Conservation (phyloP, 176 grass and related monocot genomes). For the Saccharum spontaneum region DNA sequence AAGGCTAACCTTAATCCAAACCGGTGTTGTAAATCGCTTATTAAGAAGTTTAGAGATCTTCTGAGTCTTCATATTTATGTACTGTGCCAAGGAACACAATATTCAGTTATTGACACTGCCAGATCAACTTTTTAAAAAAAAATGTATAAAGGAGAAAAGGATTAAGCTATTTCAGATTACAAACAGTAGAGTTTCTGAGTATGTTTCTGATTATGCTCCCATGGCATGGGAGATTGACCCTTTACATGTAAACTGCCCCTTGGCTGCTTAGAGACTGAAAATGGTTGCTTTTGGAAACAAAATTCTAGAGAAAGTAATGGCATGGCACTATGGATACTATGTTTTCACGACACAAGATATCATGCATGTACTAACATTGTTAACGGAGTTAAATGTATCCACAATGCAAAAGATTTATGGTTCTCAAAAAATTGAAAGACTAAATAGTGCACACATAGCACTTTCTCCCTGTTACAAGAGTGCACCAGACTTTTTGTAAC, state of each 20-base stretch:
- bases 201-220: conserved; percentile 16
- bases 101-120: conserved; percentile 5
- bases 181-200: background rate
- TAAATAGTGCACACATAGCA: background rate
- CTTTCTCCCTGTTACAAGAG: conserved; percentile 9
- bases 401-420: background rate
- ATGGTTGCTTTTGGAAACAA: conserved; percentile 19
- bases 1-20: conserved; percentile 86
- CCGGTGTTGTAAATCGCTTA: conserved; percentile 91
- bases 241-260: conserved; percentile 24
- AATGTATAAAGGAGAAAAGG: background rate
- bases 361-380: conserved; percentile 17
- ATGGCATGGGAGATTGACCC: conserved; percentile 10
- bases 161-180: background rate
- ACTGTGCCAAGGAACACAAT: conserved; percentile 58
- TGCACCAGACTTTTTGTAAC: background rate
- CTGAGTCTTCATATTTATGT: conserved; percentile 94
- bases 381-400: conserved; percentile 4
- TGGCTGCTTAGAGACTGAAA: conserved; percentile 5
- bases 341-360: conserved; percentile 19
- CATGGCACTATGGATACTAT: background rate
- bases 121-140: background rate
- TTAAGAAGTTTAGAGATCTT: conserved; percentile 93
- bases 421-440: background rate
- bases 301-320: conserved; percentile 21